Conservation (phyloP, 306 rosid species). For the Cicer yamashitae region DNA sequence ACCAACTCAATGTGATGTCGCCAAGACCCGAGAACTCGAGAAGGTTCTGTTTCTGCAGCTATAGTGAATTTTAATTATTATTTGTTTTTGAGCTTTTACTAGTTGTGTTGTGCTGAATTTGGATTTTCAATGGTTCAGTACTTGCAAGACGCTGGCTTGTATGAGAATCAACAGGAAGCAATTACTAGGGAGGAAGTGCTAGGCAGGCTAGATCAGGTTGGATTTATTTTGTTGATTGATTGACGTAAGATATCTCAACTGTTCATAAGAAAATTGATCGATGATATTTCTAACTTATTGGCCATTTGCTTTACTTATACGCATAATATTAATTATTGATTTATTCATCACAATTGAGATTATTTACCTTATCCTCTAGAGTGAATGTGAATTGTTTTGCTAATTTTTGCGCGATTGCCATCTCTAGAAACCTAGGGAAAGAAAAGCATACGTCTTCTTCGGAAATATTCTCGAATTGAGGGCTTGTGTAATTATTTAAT, state of each 20-base stretch:
- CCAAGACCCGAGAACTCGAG: constrained; percentile 76
- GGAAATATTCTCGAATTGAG: constrained; percentile 13
- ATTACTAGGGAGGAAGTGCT: constrained; percentile 92
- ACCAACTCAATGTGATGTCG: constrained; percentile 75
- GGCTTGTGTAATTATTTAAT: constrained; percentile 2
- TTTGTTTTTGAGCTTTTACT: constrained; percentile 23
- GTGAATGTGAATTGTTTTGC: constrained; percentile 12
- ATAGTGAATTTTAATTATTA: neutral
- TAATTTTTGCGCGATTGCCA: constrained; percentile 33
- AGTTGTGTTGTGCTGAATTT: constrained; percentile 50
- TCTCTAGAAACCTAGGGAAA: neutral
- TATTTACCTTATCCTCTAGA: neutral
- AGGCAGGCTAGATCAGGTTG: constrained; percentile 95
- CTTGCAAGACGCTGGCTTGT: constrained; percentile 81
- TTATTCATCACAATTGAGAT: neutral
- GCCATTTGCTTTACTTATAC: neutral
- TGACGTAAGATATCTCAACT: neutral
- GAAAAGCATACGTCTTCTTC: constrained; percentile 2
- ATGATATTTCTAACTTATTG: neutral
- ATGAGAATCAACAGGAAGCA: constrained; percentile 86
- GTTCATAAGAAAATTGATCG: neutral
- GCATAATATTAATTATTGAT: neutral
- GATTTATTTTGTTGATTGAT: constrained; percentile 27
- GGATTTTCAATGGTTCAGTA: constrained; percentile 65
- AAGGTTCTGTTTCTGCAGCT: constrained; percentile 56